Percentiles rank a stretch among this genome's conserved stretches.
These are phyloP conservation scores for Leucosporidium creatinivorum DNA, from an alignment of 768 basidiomycete genomes.

Conservation along the genomic window DNA sequence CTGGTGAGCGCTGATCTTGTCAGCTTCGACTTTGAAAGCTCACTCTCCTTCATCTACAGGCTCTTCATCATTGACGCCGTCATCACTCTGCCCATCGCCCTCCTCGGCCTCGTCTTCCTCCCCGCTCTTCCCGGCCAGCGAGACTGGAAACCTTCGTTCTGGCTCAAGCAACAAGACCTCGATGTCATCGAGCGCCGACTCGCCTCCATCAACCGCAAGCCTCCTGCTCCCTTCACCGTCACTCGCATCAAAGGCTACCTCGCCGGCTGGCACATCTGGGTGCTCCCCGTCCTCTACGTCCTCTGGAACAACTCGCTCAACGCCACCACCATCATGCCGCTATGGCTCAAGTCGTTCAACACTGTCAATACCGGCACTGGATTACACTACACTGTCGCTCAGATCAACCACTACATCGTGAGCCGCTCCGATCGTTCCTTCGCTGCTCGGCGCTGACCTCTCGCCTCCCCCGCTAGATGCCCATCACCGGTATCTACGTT, in stretches of 20 bases:
- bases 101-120: constrained; percentile 31
- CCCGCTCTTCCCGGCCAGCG: constrained; percentile 26
- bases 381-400: constrained; percentile 27
- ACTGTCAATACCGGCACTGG: constrained; percentile 32
- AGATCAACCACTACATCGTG: constrained; percentile 32
- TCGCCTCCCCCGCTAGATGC: neutral
- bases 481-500: constrained; percentile 11
- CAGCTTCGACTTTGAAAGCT: neutral
- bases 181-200: constrained; percentile 29
- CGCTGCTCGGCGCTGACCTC: neutral
- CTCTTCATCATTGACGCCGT: constrained; percentile 17
- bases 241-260: constrained; percentile 25
- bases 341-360: constrained; percentile 38
- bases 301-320: constrained; percentile 15
- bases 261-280: constrained; percentile 35
- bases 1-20: neutral
- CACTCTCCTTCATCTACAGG: neutral
- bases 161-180: constrained; percentile 23
- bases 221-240: constrained; percentile 27
- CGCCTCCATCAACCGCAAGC: constrained; percentile 23
- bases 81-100: constrained; percentile 30
- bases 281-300: constrained; percentile 29
- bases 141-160: too few species aligned
- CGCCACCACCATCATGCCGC: constrained; percentile 28
- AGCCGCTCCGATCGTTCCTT: neutral